Conservation (phyloP, 495 filamentous ascomycete genomes). For the Talaromyces borbonicus region DNA sequence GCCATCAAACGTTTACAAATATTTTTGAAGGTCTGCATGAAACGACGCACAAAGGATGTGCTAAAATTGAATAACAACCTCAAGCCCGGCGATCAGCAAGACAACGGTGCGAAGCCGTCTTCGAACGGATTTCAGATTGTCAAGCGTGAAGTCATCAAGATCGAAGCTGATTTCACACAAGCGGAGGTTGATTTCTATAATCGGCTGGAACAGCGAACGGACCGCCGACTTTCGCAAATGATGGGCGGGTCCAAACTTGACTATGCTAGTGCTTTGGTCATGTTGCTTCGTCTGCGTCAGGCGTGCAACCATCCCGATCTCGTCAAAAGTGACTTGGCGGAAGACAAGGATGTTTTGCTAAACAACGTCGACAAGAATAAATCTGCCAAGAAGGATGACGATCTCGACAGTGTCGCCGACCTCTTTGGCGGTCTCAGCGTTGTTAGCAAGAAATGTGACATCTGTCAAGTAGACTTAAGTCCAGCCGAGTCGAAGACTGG, state of each 20-base stretch:
- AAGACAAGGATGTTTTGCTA: conserved; percentile 74
- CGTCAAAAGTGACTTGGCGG: conserved; percentile 68
- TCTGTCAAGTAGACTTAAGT: conserved; percentile 67
- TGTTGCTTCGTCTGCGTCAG: conserved; percentile 76
- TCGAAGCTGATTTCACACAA: conserved; percentile 67
- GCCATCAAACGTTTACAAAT: conserved; percentile 81
- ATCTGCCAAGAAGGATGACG: conserved; percentile 42
- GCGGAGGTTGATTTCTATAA: conserved; percentile 80
- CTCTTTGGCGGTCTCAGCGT: conserved; percentile 78
- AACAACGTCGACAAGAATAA: conserved; percentile 41
- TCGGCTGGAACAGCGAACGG: conserved; percentile 70
- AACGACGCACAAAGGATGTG: conserved; percentile 90
- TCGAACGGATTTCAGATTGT: conserved; percentile 72
- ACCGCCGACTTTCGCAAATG: conserved; percentile 78
- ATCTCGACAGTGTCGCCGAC: conserved; percentile 75
- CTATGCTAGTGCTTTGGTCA: conserved; percentile 75
- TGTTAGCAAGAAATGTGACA: conserved; percentile 73
- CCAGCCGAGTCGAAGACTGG: conserved; percentile 46
- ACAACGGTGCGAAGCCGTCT: conserved; percentile 35
- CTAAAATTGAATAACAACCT: conserved; percentile 72
- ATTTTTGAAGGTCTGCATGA: conserved; percentile 88
- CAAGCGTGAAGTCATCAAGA: conserved; percentile 72
- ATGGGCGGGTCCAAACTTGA: conserved; percentile 63
- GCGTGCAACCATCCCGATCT: conserved; percentile 90
- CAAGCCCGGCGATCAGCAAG: conserved; percentile 49